phyloP scores from a whole-genome alignment of 805 yeast species.

The Candida anglica region DNA sequence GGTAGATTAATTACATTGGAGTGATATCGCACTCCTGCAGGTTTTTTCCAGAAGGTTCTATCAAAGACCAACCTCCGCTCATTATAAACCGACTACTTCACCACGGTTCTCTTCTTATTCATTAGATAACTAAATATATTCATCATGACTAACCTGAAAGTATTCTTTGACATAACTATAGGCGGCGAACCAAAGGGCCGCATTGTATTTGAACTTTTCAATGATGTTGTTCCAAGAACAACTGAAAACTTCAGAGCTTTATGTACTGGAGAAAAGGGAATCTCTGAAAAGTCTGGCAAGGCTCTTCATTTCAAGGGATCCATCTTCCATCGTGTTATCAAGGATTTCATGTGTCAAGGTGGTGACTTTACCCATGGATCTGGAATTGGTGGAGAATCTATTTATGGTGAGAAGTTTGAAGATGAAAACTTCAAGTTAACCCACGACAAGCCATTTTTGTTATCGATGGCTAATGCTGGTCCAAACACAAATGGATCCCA shows the following conservation, averaged over 20 bases:
- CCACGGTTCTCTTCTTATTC: too few relatives aligned
- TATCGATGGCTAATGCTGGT: constrained; percentile 97
- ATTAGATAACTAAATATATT: not conserved
- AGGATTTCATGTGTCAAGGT: constrained; percentile 89
- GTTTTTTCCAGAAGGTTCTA: too few relatives aligned
- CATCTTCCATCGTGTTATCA: constrained; percentile 90
- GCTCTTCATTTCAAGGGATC: constrained; percentile 77
- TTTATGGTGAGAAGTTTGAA: constrained; percentile 59
- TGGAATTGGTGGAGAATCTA: constrained; percentile 43
- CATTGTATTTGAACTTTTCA: constrained; percentile 68
- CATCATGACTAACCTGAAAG: constrained; percentile 37
- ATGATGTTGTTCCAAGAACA: constrained; percentile 78
- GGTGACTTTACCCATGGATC: constrained; percentile 62
- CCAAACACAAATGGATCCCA: constrained; percentile 95
- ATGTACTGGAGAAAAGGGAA: constrained; percentile 85
- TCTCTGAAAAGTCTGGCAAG: constrained; percentile 49
- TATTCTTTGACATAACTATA: constrained; percentile 75
- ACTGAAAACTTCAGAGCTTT: constrained; percentile 86
- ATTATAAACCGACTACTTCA: too few relatives aligned
- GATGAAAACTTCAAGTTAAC: constrained; percentile 79
- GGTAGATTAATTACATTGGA: too few relatives aligned
- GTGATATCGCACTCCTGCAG: too few relatives aligned
- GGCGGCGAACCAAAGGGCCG: constrained; percentile 71
- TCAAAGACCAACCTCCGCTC: too few relatives aligned
- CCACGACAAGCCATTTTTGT: constrained; percentile 81